Base-by-base conservation (phyloP, 305 asterid species). In the Plantago coronopus region DNA sequence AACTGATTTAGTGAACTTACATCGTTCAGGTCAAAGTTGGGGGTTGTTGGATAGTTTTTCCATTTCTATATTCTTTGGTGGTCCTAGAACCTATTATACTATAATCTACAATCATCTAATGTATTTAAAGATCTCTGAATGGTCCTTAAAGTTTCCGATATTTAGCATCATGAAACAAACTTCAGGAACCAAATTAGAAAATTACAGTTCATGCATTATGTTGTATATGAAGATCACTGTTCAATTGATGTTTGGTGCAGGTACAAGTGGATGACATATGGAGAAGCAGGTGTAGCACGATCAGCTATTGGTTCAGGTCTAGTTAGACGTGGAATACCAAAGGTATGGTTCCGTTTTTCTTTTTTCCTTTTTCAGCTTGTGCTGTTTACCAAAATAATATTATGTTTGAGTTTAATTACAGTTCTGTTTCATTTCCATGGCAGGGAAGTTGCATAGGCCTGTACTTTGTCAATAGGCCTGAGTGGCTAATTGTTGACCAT, bases 221-320 rank as follows among this genome's bases (percentile, higher is more conserved):
- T 57, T 53, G 46, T 56, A 34, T 20, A 44, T 34, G 40, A 54
- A 48, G 20, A 31, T 6, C 5, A 43, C 44, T 20, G 27, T 62
- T 45, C 38, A 19, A 67, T 54, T 47, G 22, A 53, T 59, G 1
- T 55, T 38, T 22, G 53, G 21, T 75, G 49, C 72, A 79, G 91
- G 56, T 84, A 81, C 67, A 64, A 64, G 61, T 82, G 87, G 93
- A 78, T 78, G 69, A 82, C 84, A 40, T 81, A 74, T 31, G 74
- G 77, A n/a, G 89, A 82, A 71, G 85, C 75, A 17, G 72, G 70
- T 54, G 67, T 76, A 62, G 83, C 87, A 29, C 76, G 85, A 45
- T 71, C 83, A 53, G 86, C 83, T 60, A 79, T 85, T 38, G 94
- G 90, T 62, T 85, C 90, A 5, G 84, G 84, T 56, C 84, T 85